These are phyloP conservation scores for Pulveroboletus frians DNA, from an alignment of 768 basidiomycete species.

Conservation along the genomic window DNA sequence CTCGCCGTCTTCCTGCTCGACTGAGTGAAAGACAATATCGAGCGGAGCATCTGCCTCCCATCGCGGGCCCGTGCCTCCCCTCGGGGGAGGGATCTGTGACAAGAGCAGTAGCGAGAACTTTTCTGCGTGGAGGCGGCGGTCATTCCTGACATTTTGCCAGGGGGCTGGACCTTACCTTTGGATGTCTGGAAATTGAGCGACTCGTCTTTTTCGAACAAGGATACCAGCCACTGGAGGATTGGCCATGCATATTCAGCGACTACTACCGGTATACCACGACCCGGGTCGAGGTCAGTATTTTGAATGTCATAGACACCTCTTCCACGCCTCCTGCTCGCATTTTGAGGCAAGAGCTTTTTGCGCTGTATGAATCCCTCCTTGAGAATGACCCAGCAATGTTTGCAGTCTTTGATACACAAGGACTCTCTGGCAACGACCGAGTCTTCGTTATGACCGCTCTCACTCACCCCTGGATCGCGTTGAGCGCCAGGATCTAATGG, in stretches of 20 bases:
- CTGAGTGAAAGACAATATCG: constrained; percentile 39
- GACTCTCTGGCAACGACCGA: constrained; percentile 55
- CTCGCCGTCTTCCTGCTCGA: constrained; percentile 29
- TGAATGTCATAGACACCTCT: constrained; percentile 24
- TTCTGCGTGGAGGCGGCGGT: constrained; percentile 23
- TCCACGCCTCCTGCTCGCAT: constrained; percentile 31
- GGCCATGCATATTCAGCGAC: constrained; percentile 67
- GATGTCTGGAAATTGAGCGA: constrained; percentile 26
- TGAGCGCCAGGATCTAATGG: constrained; percentile 18
- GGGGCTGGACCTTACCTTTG: constrained; percentile 18
- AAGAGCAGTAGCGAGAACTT: constrained; percentile 51
- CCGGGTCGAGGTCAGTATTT: constrained; percentile 21
- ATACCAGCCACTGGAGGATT: constrained; percentile 62
- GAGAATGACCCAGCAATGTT: constrained; percentile 59
- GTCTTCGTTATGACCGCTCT: constrained; percentile 41
- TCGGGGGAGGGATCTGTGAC: constrained; percentile 53
- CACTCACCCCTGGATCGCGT: constrained; percentile 1
- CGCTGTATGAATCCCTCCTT: constrained; percentile 47
- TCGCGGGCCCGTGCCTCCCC: constrained; percentile 41
- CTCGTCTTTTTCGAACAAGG: constrained; percentile 68
- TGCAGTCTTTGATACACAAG: constrained; percentile 46
- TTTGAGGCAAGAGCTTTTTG: constrained; percentile 18
- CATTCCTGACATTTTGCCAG: constrained; percentile 5
- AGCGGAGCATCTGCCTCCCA: constrained; percentile 54
- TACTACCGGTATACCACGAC: constrained; percentile 20